A percentile compares a stretch with the other conserved stretches of the same genome.
These are phyloP conservation scores for Boletus reticulatus DNA, from an alignment of 768 basidiomycete genomes.

Conservation along the genomic window DNA sequence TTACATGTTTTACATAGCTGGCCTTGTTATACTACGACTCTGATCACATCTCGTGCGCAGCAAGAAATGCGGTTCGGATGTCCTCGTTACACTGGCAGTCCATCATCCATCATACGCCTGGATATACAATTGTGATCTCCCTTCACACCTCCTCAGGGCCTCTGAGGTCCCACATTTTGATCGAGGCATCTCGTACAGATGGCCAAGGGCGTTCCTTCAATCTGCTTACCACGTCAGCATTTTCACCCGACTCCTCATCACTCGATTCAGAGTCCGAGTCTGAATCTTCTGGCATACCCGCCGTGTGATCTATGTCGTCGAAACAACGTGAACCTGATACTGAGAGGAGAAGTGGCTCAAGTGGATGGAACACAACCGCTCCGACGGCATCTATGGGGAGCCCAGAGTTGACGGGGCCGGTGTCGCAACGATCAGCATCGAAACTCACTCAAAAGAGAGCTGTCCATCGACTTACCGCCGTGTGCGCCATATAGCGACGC, in stretches of 20 bases:
- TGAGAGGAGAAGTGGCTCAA: constrained; percentile 54
- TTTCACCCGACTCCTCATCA: constrained; percentile 1
- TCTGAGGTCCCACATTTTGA: constrained; percentile 27
- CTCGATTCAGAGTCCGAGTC: constrained; percentile 18
- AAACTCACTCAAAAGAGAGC: background rate
- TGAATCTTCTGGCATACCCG: background rate
- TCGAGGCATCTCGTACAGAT: constrained; percentile 24
- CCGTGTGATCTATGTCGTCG: constrained; percentile 9
- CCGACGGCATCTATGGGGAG: constrained; percentile 62
- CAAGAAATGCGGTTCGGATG: too few relatives aligned
- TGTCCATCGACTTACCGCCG: constrained; percentile 41
- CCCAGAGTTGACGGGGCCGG: background rate
- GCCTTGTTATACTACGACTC: constrained; percentile 19
- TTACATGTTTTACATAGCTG: constrained; percentile 19
- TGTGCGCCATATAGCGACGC: constrained; percentile 50
- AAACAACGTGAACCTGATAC: constrained; percentile 82
- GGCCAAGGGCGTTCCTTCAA: constrained; percentile 16
- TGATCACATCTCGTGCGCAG: constrained; percentile 6
- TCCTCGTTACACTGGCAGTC: background rate
- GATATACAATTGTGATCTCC: background rate
- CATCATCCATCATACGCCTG: background rate
- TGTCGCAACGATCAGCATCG: background rate
- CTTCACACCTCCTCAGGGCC: background rate
- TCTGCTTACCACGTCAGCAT: background rate
- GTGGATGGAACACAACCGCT: constrained; percentile 71